These are phyloP conservation scores for Suhomyces anneliseae DNA, from an alignment of 1,139 yeast species.

Conservation along the genomic window DNA sequence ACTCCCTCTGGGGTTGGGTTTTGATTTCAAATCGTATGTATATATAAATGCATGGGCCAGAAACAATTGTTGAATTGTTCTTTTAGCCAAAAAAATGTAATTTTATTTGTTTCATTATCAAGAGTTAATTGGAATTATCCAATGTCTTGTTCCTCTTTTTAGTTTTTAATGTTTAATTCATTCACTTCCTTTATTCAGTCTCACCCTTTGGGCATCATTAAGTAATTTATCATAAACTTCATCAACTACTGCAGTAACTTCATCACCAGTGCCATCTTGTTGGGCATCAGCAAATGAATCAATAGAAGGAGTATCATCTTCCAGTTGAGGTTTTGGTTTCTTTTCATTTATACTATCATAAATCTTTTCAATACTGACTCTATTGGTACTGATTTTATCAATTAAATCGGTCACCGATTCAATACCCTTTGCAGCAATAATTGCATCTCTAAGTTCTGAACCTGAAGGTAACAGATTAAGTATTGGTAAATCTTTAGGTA, in stretches of 20 bases:
- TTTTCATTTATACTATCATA: conserved; percentile 27
- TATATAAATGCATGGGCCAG: too few species aligned
- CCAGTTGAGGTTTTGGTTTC: conserved; percentile 10
- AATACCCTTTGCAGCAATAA: conserved; percentile 75
- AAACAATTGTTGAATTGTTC: too few species aligned
- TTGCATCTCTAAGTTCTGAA: conserved; percentile 71
- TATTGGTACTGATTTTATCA: conserved; percentile 57
- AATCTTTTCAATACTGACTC: conserved; percentile 56
- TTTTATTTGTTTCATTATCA: too few species aligned
- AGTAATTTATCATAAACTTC: conserved; percentile 70
- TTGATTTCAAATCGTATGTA: too few species aligned
- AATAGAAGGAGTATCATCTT: conserved; percentile 23
- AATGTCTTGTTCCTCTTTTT: too few species aligned
- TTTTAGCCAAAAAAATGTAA: too few species aligned
- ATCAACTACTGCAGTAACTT: conserved; percentile 49
- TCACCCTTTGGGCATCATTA: conserved; percentile 63
- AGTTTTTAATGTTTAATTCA: background rate
- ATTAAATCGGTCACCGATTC: conserved; percentile 71
- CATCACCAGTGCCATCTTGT: conserved; percentile 11
- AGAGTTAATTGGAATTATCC: too few species aligned
- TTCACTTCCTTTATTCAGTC: conserved; percentile 41
- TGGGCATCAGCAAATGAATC: conserved; percentile 24
- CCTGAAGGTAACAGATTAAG: conserved; percentile 65
- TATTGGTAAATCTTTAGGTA: conserved; percentile 30
- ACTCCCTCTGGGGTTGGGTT: too few species aligned